These are phyloP conservation scores for Gossypium stocksii DNA, from an alignment of 345 rosid species.

Conservation along the genomic window DNA sequence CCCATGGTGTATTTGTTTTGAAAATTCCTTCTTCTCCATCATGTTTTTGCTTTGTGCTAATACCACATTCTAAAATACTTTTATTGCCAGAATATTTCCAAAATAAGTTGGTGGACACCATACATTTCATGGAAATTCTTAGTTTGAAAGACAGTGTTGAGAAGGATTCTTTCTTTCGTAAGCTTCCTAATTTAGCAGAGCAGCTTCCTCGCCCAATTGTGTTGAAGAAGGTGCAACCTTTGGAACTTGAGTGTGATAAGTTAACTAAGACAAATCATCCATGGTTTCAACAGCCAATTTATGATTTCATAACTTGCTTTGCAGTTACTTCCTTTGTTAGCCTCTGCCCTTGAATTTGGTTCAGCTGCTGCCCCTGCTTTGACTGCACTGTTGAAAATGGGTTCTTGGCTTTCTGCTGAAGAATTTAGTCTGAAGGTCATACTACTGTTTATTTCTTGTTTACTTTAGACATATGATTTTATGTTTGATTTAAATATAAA, in stretches of 20 bases:
- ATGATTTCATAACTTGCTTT: slow-evolving; percentile 32
- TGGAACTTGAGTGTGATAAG: slow-evolving; percentile 21
- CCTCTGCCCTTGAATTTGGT: slow-evolving; percentile 97
- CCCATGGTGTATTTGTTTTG: neutral
- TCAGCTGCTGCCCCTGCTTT: slow-evolving; percentile 96
- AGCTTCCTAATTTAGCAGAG: slow-evolving; percentile 93
- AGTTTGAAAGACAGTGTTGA: slow-evolving; percentile 90
- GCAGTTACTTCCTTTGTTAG: slow-evolving; percentile 95
- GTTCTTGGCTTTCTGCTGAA: slow-evolving; percentile 89
- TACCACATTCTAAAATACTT: slow-evolving; percentile 14
- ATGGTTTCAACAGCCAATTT: slow-evolving; percentile 18
- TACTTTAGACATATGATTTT: neutral
- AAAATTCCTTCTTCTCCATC: neutral
- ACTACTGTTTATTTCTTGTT: neutral
- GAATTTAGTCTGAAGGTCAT: slow-evolving; percentile 82
- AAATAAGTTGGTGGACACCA: slow-evolving; percentile 98
- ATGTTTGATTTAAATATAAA: neutral
- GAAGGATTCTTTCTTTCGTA: slow-evolving; percentile 94
- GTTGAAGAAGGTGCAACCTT: slow-evolving; percentile 67
- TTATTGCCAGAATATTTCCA: slow-evolving; percentile 86
- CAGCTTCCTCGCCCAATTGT: slow-evolving; percentile 98
- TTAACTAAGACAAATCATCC: slow-evolving; percentile 7
- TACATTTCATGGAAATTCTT: slow-evolving; percentile 98
- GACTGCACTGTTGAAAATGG: slow-evolving; percentile 87
- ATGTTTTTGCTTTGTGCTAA: slow-evolving; percentile 4